phyloP scores from a whole-genome alignment of 2,329 filamentous ascomycete genomes.

The Hypoxylon sp. region DNA sequence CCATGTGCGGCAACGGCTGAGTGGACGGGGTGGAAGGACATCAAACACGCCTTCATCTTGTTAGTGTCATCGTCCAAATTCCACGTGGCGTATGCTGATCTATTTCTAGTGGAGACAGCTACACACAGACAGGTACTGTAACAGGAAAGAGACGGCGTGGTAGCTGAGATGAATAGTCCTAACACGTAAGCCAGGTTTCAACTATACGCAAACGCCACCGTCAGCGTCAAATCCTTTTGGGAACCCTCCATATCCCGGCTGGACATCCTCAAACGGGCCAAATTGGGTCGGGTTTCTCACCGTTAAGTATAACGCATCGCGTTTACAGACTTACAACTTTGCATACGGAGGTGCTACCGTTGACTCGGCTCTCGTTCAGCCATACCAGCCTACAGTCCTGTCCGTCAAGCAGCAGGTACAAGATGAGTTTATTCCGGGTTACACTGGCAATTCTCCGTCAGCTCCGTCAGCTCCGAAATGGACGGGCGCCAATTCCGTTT shows the following conservation, averaged over 20 bases:
- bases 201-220: conserved; percentile 66
- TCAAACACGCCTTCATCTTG: conserved; percentile 62
- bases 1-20: conserved; percentile 30
- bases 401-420: conserved; percentile 66
- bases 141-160: neutral
- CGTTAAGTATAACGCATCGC: conserved; percentile 62
- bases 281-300: conserved; percentile 69
- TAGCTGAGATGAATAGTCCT: neutral
- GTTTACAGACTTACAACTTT: conserved; percentile 66
- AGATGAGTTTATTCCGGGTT: conserved; percentile 59
- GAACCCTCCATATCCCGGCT: conserved; percentile 70
- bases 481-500: conserved; percentile 58
- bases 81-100: conserved; percentile 5
- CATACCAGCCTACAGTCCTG: conserved; percentile 63
- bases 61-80: conserved; percentile 47
- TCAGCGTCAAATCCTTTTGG: conserved; percentile 70
- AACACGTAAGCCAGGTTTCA: conserved; percentile 62
- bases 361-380: conserved; percentile 65
- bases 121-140: conserved; percentile 52
- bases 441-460: conserved; percentile 53
- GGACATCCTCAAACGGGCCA: conserved; percentile 64
- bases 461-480: conserved; percentile 58
- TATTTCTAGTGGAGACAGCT: conserved; percentile 53
- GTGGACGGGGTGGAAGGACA: conserved; percentile 57
- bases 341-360: conserved; percentile 69